phyloP scores from a whole-genome alignment of 23 red algal genomes.

The Gracilaria gracilis region DNA sequence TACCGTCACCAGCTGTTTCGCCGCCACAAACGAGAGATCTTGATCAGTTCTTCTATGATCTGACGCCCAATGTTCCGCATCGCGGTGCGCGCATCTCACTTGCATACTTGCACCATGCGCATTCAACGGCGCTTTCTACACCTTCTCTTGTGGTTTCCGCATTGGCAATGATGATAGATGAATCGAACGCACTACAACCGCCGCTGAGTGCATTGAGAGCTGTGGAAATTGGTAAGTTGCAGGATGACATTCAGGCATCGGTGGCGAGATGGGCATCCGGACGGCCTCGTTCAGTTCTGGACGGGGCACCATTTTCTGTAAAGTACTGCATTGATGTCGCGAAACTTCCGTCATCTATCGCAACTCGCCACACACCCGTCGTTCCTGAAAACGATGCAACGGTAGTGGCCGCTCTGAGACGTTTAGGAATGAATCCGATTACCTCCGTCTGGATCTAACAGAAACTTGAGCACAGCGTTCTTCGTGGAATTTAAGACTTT shows the following conservation, averaged over 20 bases:
- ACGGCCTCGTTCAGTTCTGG: conserved; percentile 64
- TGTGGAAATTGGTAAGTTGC: not conserved
- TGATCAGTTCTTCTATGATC: conserved; percentile 16
- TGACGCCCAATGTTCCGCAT: not conserved
- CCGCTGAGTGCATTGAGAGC: conserved; percentile 23
- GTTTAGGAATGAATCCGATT: conserved; percentile 63
- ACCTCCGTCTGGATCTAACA: conserved; percentile 53
- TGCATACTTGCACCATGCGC: conserved; percentile 26
- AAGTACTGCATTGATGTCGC: conserved; percentile 71
- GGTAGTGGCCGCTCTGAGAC: conserved; percentile 37
- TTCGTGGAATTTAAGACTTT: too few relatives aligned
- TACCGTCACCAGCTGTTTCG: not conserved
- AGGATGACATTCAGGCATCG: conserved; percentile 25
- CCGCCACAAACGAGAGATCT: conserved; percentile 1
- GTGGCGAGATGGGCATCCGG: conserved; percentile 26
- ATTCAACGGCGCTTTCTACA: conserved; percentile 22
- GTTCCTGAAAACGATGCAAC: conserved; percentile 35
- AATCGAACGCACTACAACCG: not conserved
- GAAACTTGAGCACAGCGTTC: too few relatives aligned
- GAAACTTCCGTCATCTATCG: conserved; percentile 30
- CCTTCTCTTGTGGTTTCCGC: conserved; percentile 2
- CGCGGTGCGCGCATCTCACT: conserved; percentile 2
- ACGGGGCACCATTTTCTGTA: conserved; percentile 73
- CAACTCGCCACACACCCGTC: not conserved
- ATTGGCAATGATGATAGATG: conserved; percentile 6